Conservation (phyloP, 2,329 filamentous ascomycete genomes). For the Cladophialophora yegresii region DNA sequence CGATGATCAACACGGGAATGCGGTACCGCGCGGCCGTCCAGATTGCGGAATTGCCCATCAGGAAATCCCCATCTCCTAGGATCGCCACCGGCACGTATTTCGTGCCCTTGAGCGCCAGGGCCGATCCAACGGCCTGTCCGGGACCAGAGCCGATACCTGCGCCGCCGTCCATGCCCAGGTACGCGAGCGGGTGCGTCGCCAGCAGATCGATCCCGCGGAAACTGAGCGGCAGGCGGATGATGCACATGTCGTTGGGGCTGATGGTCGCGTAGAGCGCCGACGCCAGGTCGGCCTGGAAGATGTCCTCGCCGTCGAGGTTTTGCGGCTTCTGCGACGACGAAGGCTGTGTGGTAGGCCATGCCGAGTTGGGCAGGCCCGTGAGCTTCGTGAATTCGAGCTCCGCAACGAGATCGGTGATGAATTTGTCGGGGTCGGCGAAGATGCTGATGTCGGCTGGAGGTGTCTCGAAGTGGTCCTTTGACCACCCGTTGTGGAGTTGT, state of each 20-base stretch:
- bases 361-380: conserved; percentile 1
- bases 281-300: conserved; percentile 11
- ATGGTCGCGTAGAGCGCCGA: conserved; percentile 9
- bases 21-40: conserved; percentile 11
- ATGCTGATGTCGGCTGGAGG: conserved; percentile 9
- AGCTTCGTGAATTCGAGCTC: conserved; percentile 8
- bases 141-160: conserved; percentile 7
- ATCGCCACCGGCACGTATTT: conserved; percentile 10
- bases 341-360: conserved; percentile 4
- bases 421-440: conserved; percentile 11
- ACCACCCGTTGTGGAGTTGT: conserved; percentile 14
- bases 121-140: conserved; percentile 9
- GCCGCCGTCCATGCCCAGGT: conserved; percentile 10
- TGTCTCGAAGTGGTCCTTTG: conserved; percentile 13
- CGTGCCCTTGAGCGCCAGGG: conserved; percentile 8
- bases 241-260: conserved; percentile 13
- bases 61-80: conserved; percentile 8
- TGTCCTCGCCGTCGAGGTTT: conserved; percentile 8
- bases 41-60: conserved; percentile 12
- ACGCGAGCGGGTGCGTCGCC: conserved; percentile 7
- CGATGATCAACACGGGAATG: conserved; percentile 11
- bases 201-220: conserved; percentile 13
- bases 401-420: conserved; percentile 11
- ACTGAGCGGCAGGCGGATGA: conserved; percentile 9
- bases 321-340: conserved; percentile 10